Evolutionary conservation across 495 filamentous ascomycete species (phyloP), one percentile per base, ranked within the genome.

Genomic region (Aspergillus funiculosus): DNA sequence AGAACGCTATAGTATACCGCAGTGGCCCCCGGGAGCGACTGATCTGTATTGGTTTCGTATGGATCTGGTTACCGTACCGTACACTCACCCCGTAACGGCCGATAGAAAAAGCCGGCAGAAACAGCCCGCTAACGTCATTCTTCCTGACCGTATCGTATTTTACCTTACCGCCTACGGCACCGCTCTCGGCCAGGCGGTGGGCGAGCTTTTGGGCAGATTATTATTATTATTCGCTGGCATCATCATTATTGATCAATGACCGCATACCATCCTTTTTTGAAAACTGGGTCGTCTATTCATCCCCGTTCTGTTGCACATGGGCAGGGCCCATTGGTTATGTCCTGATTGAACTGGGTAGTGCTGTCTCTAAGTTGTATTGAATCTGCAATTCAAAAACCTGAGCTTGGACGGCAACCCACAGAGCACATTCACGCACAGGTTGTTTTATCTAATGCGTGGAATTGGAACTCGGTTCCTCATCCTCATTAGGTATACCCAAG

Each of bases 111-210:
- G n/a, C 5, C 27, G 45, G 27, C 44, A 40, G 45, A 40, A 45
- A 41, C 24, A 22, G 27, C 15, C 26, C 21, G 42, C 11, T 24
- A 13, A 51, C 27, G 41, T 40, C 41, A 45, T 45, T 11, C 5
- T 14, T 17, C 40, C 9, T 24, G 40, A 30, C 36, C 14, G 14
- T 39, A n/a, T 8, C 9, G 17, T n/a, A 22, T 25, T 11, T 8
- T 25, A n/a, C 19, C 6, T 1, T 32, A 48, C 46, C 46, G 46
- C 46, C 29, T 48, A 25, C n/a, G 4, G 17, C 15, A 27, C 10
- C 13, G 15, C 22, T 29, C 18, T 7, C 10, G 28, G 19, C 15
- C n/a, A 41, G 37, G 37, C 43, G 43, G 43, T 46, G 13, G 24
- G 32, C 3, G 25, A 15, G 10, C 0, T 30, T 6, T 24, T 15